phyloP scores from a whole-genome alignment of 2,329 filamentous ascomycete genomes.

The Sphaerulina vaccinii region DNA sequence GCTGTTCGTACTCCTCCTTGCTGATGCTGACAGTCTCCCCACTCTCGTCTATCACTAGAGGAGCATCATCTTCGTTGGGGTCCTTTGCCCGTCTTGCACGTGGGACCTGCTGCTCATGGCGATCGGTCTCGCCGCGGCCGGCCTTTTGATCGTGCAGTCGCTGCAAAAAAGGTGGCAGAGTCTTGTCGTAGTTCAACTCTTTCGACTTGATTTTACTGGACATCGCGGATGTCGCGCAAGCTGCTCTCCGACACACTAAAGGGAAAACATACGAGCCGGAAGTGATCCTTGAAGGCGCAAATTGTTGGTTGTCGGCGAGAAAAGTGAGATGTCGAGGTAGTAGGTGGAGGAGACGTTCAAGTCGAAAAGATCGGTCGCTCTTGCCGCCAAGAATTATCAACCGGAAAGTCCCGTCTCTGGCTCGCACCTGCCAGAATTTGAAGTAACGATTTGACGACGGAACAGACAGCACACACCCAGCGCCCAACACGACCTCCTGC shows the following conservation, averaged over 20 bases:
- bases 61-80: constrained; percentile 73
- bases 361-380: neutral
- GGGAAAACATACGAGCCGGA: neutral
- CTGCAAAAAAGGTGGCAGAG: constrained; percentile 48
- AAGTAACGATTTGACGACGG: neutral
- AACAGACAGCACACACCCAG: constrained; percentile 10
- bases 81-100: constrained; percentile 54
- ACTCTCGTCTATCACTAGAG: constrained; percentile 70
- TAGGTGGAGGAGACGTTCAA: neutral
- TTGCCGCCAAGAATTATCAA: too few species aligned
- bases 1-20: constrained; percentile 51
- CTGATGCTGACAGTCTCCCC: constrained; percentile 60
- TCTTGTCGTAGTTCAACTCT: constrained; percentile 64
- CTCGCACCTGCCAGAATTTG: constrained; percentile 7
- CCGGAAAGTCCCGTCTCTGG: too few species aligned
- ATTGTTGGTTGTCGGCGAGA: too few species aligned
- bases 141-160: constrained; percentile 54
- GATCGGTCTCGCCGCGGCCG: constrained; percentile 45
- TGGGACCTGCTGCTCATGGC: constrained; percentile 46
- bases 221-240: constrained; percentile 20
- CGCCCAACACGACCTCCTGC: constrained; percentile 13
- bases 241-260: neutral
- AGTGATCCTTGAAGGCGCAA: too few species aligned
- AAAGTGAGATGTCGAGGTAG: too few species aligned
- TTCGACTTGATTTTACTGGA: constrained; percentile 63